Evolutionary conservation across 1,139 yeast genomes (phyloP).

Genomic region (Nadsonia commutata): DNA sequence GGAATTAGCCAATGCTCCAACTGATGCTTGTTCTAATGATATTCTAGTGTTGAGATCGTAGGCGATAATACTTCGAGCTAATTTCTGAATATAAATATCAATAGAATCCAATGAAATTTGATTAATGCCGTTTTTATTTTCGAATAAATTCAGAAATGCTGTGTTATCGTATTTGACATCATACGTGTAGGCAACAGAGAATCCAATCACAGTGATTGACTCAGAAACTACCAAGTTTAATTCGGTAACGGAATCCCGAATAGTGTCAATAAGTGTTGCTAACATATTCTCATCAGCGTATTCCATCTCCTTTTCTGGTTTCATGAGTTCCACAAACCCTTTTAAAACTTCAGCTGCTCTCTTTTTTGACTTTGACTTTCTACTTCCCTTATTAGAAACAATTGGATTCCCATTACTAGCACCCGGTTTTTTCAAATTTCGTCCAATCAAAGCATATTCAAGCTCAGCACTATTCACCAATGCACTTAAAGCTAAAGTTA

Average conservation of each 20-base stretch:
- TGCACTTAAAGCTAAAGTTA: slow-evolving; percentile 27
- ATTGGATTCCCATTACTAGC: slow-evolving; percentile 6
- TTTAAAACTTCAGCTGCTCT: slow-evolving; percentile 1
- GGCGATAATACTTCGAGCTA: slow-evolving; percentile 21
- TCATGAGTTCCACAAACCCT: slow-evolving; percentile 8
- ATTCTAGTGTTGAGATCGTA: slow-evolving; percentile 19
- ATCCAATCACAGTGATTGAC: slow-evolving; percentile 21
- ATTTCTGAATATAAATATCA: slow-evolving; percentile 16
- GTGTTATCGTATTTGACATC: slow-evolving; percentile 20
- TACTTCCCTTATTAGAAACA: background rate
- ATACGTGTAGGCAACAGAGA: slow-evolving; percentile 26
- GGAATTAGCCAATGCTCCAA: slow-evolving; percentile 1
- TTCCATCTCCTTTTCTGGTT: slow-evolving; percentile 22
- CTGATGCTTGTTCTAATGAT: slow-evolving; percentile 9
- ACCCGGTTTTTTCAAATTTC: slow-evolving; percentile 4
- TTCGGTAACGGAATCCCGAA: slow-evolving; percentile 22
- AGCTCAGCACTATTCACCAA: slow-evolving; percentile 35
- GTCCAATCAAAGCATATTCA: slow-evolving; percentile 26
- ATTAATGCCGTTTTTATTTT: background rate
- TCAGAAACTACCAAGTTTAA: slow-evolving; percentile 23
- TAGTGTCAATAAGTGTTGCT: slow-evolving; percentile 20
- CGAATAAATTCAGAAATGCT: background rate
- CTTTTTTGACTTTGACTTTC: slow-evolving; percentile 3
- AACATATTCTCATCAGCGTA: slow-evolving; percentile 25
- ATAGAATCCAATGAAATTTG: slow-evolving; percentile 16